A percentile compares a stretch with the other conserved stretches of the same genome.
Evolutionary conservation across 805 yeast genomes (phyloP).

Genomic region (Starmerella bombicola): DNA sequence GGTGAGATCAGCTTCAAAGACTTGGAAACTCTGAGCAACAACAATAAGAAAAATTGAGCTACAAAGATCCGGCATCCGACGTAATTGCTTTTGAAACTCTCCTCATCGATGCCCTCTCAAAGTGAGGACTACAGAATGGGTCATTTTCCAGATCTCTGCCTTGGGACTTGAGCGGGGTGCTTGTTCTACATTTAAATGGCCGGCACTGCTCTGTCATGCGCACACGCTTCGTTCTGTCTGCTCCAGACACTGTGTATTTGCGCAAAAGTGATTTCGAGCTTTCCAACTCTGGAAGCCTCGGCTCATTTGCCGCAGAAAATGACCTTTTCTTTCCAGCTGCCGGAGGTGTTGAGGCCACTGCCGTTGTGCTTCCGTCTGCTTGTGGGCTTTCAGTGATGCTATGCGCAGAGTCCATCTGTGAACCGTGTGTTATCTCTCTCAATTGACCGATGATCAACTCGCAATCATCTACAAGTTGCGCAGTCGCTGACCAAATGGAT

Average conservation of each 20-base stretch:
- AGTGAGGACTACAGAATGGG: no score
- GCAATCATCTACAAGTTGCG: slow-evolving; percentile 14
- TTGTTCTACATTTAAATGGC: no score
- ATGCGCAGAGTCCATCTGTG: background rate
- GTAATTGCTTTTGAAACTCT: no score
- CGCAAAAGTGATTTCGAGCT: background rate
- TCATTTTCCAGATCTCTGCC: no score
- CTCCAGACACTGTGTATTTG: background rate
- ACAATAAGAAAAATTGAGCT: no score
- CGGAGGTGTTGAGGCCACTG: background rate
- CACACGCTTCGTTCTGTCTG: background rate
- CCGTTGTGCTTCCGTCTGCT: background rate
- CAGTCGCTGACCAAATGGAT: slow-evolving; percentile 10
- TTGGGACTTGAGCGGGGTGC: no score
- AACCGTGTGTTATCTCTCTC: background rate
- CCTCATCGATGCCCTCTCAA: no score
- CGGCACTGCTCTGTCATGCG: no score
- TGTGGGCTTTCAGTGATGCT: background rate
- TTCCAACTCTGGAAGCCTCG: background rate
- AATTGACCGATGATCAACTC: slow-evolving; percentile 5
- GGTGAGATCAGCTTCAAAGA: slow-evolving; percentile 61
- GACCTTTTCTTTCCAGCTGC: background rate
- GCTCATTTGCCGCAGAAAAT: background rate
- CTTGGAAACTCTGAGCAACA: slow-evolving; percentile 21
- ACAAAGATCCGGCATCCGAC: no score